Evolutionary conservation across 768 basidiomycete genomes (phyloP).

Genomic region (Boletus huronensis): DNA sequence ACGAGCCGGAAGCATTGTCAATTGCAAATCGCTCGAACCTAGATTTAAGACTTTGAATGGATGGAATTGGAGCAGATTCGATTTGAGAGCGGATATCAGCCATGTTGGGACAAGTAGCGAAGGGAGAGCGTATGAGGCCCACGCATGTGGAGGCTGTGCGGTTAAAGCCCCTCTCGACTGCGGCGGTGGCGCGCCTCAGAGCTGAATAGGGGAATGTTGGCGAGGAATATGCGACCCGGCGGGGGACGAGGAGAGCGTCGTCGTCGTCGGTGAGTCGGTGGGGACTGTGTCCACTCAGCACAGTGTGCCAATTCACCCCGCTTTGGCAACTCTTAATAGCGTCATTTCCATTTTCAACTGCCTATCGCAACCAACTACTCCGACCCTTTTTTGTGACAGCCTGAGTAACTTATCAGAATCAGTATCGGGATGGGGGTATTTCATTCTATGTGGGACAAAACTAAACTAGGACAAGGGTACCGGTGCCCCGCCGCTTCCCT

Average conservation of each 20-base stretch:
- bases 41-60: slow-evolving; percentile 67
- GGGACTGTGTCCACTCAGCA: too few relatives aligned
- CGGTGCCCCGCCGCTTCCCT: not conserved
- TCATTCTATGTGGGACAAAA: not conserved
- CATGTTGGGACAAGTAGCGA: slow-evolving; percentile 9
- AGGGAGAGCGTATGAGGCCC: not conserved
- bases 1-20: slow-evolving; percentile 25
- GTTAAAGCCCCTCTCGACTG: not conserved
- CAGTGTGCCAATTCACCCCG: slow-evolving; percentile 1
- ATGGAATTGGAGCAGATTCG: slow-evolving; percentile 53
- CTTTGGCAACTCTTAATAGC: slow-evolving; percentile 13
- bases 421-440: too few relatives aligned
- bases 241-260: not conserved
- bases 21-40: slow-evolving; percentile 67
- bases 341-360: slow-evolving; percentile 7
- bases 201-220: not conserved
- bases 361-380: not conserved
- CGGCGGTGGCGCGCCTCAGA: not conserved
- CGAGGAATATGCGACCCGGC: not conserved
- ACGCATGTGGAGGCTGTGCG: slow-evolving; percentile 3
- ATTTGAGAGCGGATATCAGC: slow-evolving; percentile 30
- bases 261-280: slow-evolving; percentile 10
- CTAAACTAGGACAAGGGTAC: not conserved
- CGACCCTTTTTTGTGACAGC: not conserved
- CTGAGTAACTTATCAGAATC: not conserved